A percentile compares a stretch with the other conserved stretches of the same genome.
Evolutionary conservation across 768 basidiomycete genomes (phyloP).

Genomic region (Albatrellus ellisii): DNA sequence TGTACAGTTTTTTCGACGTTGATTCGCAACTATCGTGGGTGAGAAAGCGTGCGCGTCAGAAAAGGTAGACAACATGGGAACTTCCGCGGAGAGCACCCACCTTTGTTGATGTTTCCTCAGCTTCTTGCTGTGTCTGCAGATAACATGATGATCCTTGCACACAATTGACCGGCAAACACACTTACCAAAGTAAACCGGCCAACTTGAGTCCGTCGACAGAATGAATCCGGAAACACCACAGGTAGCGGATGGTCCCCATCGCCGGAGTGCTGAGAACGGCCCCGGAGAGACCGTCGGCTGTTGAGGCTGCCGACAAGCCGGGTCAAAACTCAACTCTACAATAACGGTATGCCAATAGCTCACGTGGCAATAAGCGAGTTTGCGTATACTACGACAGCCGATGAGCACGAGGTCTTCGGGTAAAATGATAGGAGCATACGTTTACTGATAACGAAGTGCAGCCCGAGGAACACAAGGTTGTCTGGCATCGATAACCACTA

Average conservation of each 20-base stretch:
- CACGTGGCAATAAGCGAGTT: slow-evolving; percentile 14
- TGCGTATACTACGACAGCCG: slow-evolving; percentile 8
- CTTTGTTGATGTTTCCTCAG: not conserved
- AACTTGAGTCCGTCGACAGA: not conserved
- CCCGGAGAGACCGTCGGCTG: slow-evolving; percentile 7
- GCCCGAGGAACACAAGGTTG: slow-evolving; percentile 12
- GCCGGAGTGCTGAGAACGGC: slow-evolving; percentile 1
- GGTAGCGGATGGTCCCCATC: slow-evolving; percentile 5
- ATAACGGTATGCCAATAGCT: not conserved
- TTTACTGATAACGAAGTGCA: slow-evolving; percentile 14
- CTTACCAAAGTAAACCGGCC: not conserved
- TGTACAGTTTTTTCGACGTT: slow-evolving; percentile 12
- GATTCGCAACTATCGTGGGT: slow-evolving; percentile 6
- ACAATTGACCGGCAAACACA: not conserved
- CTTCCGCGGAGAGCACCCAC: not conserved
- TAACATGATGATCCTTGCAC: not conserved
- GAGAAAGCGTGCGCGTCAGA: not conserved
- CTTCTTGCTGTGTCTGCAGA: not conserved
- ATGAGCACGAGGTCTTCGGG: not conserved
- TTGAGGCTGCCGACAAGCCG: slow-evolving; percentile 6
- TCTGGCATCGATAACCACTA: slow-evolving; percentile 11
- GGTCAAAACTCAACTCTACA: not conserved
- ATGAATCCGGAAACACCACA: slow-evolving; percentile 8
- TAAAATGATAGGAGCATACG: slow-evolving; percentile 1
- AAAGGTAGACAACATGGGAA: not conserved